Evolutionary conservation across 257 asterid genomes (phyloP), one percentile per base, ranked within the genome.

Genomic region (Nicotiana undulata): DNA sequence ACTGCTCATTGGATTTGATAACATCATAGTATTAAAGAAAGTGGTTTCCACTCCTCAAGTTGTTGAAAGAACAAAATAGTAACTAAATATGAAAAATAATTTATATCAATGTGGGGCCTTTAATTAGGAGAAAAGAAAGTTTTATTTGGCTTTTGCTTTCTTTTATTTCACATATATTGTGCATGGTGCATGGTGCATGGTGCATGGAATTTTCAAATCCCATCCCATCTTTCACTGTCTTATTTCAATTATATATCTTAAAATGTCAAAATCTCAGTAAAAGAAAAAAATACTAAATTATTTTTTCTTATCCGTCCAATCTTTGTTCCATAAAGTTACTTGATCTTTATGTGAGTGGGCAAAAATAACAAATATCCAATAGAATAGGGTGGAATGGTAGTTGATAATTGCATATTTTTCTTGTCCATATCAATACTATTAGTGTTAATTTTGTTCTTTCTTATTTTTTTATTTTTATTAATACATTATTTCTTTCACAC

Each of bases 11-110:
- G 76, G 79, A 75, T 83, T 83, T 83, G 86, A 75, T 64, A 64
- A 80, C 84, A 80, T 75, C 82, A 83, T 80, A n/a, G n/a, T n/a
- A 67, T 53, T 63, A 63, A 76, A 79, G 55, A 77, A 40, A 72
- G 56, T 58, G 82, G 63, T 29, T 59, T 79, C 82, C 82, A 79
- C 82, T 61, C 18, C 37, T 37, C 70, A 76, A 26, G 63, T 55
- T 76, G 49, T 52, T 9, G 22, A 24, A 31, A 34, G 22, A 58
- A 55, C n/a, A 22, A 52, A 49, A 46, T 56, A 56, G 63, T 26
- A 55, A 55, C 28, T 28, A 4, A 18, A 52, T 4, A 9, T 2
- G 0, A 53, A 32, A 49, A 22, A 17, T 18, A 58, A 77, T n/a
- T 29, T n/a, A 22, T 40, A 9, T 44, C 22, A 44, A 70, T 44